Conservation (phyloP, 805 yeast species). For the Wickerhamomyces strasburgensis region DNA sequence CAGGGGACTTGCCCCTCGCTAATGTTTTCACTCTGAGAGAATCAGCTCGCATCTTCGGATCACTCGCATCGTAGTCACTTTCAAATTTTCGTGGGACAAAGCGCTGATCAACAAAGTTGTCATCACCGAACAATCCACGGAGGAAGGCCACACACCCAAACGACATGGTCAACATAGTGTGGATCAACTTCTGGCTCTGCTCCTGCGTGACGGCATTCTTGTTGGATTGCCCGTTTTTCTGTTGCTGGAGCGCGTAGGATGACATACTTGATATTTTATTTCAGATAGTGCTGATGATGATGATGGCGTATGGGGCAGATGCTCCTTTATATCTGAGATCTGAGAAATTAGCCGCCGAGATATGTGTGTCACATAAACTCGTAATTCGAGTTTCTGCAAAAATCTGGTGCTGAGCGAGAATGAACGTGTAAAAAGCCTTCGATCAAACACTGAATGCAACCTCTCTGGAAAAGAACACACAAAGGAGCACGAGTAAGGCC, state of each 20-base stretch:
- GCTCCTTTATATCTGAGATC: not conserved
- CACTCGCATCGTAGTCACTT: slow-evolving; percentile 19
- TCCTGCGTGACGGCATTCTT: slow-evolving; percentile 25
- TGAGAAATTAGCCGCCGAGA: not conserved
- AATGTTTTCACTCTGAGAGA: slow-evolving; percentile 45
- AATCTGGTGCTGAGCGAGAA: too few species aligned
- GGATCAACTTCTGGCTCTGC: slow-evolving; percentile 42
- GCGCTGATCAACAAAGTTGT: slow-evolving; percentile 43
- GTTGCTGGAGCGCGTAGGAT: not conserved
- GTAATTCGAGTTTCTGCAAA: too few species aligned
- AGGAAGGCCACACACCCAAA: slow-evolving; percentile 54
- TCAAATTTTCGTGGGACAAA: slow-evolving; percentile 36
- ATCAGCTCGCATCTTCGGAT: slow-evolving; percentile 27
- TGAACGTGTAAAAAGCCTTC: too few species aligned
- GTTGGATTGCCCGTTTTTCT: not conserved
- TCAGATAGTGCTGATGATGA: not conserved
- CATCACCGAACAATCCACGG: slow-evolving; percentile 54
- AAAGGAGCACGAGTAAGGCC: too few species aligned
- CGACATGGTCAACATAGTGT: slow-evolving; percentile 45
- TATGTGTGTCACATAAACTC: not conserved
- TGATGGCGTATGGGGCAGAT: not conserved
- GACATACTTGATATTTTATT: not conserved
- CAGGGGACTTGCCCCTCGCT: slow-evolving; percentile 38
- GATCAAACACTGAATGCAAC: too few species aligned
- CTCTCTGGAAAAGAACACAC: too few species aligned